Evolutionary conservation across 495 filamentous ascomycete genomes (phyloP).

Genomic region (Articulospora tetracladia): DNA sequence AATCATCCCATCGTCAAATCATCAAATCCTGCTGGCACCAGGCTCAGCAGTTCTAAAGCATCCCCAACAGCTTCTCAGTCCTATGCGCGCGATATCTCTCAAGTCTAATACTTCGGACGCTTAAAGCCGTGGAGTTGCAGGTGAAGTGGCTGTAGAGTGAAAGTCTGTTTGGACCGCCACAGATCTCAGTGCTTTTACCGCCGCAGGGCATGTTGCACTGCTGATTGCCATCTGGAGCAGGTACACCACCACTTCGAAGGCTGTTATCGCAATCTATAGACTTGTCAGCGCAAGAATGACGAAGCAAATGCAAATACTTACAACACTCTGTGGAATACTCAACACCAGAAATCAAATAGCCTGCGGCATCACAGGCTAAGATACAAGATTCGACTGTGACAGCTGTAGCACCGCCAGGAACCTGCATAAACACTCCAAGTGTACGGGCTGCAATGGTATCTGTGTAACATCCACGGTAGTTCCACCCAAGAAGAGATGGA

Average conservation of each 20-base stretch:
- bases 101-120: no score
- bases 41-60: no score
- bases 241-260: slow-evolving; percentile 37
- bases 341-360: slow-evolving; percentile 44
- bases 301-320: slow-evolving; percentile 12
- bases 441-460: slow-evolving; percentile 15
- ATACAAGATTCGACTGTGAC: slow-evolving; percentile 37
- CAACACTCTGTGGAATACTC: slow-evolving; percentile 39
- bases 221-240: slow-evolving; percentile 28
- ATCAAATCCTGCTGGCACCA: no score
- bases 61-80: no score
- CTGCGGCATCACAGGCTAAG: slow-evolving; percentile 34
- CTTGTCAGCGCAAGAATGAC: not conserved
- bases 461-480: slow-evolving; percentile 11
- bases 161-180: slow-evolving; percentile 39
- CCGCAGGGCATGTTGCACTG: slow-evolving; percentile 51
- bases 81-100: not conserved
- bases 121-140: not conserved
- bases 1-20: not conserved
- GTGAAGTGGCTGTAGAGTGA: not conserved
- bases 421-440: slow-evolving; percentile 1
- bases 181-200: slow-evolving; percentile 48
- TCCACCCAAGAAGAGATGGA: slow-evolving; percentile 2
- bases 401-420: slow-evolving; percentile 14
- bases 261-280: slow-evolving; percentile 44